A percentile compares a stretch with the other conserved stretches of the same genome.
phyloP scores from a whole-genome alignment of 805 yeast genomes.

The Komagataella populi region DNA sequence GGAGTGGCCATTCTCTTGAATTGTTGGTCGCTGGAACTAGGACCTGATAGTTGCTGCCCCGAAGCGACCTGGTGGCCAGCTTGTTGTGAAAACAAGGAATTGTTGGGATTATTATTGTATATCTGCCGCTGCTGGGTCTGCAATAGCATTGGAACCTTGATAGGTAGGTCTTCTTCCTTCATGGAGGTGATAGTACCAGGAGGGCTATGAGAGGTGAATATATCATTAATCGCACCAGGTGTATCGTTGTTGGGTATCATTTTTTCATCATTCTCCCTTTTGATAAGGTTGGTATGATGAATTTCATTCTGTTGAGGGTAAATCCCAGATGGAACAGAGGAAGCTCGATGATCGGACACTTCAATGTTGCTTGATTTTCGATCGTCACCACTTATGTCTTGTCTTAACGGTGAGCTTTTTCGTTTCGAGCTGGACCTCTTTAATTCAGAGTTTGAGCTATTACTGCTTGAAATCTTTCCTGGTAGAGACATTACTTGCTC shows the following conservation, averaged over 20 bases:
- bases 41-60: conserved; percentile 1
- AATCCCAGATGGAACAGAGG: background rate
- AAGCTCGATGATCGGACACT: conserved; percentile 1
- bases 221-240: conserved; percentile 18
- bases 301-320: background rate
- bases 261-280: background rate
- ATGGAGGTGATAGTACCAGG: background rate
- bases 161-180: background rate
- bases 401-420: background rate
- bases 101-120: background rate
- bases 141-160: background rate
- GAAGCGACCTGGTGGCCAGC: background rate
- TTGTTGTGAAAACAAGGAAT: background rate
- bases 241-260: conserved; percentile 5
- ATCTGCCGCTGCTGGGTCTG: conserved; percentile 1
- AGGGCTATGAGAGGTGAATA: conserved; percentile 10
- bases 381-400: background rate
- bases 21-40: conserved; percentile 4
- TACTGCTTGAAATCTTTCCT: conserved; percentile 9
- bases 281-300: background rate
- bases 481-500: conserved; percentile 47
- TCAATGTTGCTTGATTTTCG: background rate
- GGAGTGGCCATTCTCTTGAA: background rate
- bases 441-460: background rate
- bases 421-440: background rate